Evolutionary conservation across 108 stramenopile species (phyloP), one percentile per base, ranked within the genome.

Genomic region (Cafeteria roenbergensis): DNA sequence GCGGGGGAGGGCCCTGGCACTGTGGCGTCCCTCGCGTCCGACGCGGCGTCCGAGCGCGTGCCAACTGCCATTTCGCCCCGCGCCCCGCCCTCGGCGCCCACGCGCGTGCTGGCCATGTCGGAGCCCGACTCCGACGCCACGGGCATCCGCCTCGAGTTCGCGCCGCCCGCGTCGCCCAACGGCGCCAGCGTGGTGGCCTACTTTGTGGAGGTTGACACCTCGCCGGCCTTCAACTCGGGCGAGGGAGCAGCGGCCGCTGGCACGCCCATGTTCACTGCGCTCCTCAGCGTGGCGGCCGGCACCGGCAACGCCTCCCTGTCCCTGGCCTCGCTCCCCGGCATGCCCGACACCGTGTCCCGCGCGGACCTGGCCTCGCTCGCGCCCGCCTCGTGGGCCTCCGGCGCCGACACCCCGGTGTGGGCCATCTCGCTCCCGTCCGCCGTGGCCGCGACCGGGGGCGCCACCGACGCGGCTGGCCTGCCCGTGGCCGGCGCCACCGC

Each of bases 171-270:
- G 1, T 57, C 38, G 30, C 53, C 57, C 74, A 78, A 81, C 57
- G 86, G 86, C 29, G 81, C 80, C 55, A 51, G 56, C 29, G 54
- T 84, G 37, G 58, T 59, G 20, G 60, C 62, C 48, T 87, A 84
- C 64, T 57, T 74, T 34, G 75, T 87, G 6, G 86, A 87, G 72
- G 83, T 81, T 71, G 85, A 83, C 78, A 55, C 70, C 34, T 70
- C 74, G 8, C 52, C 64, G 25, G 78, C 73, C 3, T 48, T 60
- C 37, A 34, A 71, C 28, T 82, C 84, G 71, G 72, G 12, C n/a
- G n/a, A n/a, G n/a, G n/a, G n/a, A n/a, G n/a, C n/a, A n/a, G n/a
- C n/a, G 12, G 17, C 42, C 17, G 12, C 17, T 48, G 42, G 42
- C 6, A 17, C 6, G 42, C 42, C 42, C 17, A 6, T 48, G 42